Base-by-base conservation (phyloP, 768 basidiomycete species). In the Coprinopsis strossmayeri region DNA sequence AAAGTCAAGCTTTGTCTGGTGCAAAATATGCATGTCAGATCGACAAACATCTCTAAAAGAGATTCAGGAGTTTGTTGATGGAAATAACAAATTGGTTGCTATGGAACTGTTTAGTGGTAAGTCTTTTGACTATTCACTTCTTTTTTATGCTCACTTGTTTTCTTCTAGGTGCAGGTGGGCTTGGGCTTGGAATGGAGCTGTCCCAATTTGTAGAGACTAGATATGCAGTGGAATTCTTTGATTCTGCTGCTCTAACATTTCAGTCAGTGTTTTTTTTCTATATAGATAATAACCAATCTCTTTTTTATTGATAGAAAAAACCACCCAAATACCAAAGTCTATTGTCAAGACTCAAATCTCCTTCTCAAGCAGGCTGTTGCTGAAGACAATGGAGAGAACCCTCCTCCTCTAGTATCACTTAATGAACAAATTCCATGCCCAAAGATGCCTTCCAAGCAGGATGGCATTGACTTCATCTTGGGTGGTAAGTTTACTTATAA, bases 31-130 rank as follows among this genome's bases (percentile, higher is more conserved):
- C 52, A 55, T 45, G 7, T 3, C 25, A 57, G 1, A 63, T 64
- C 20, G 71, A 70, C 13, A 59, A 26, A 55, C 59, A 2, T 51
- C 48, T 20, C 50, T 74, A 2, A 48, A 62, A 13, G 57, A 65
- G 15, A 57, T 59, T 12, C 50, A 63, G 4, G 35, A 55, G 3
- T 64, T 76, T 7, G 55, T 67, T 3, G 48, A 59, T 17, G 61
- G 62, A 10, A 65, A 76, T 34, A 69, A 67, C 5, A 74, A 73
- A 18, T 62, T 88, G 18, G 66, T 71, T 46, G 80, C 79, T 1
- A 52, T 89, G 48, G 87, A 89, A 57, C 64, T 89, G 3, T 89
- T 87, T 55, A 72, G 77, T 59, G 87, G 84, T 84, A 57, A 46
- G 65, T 53, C 25, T 46, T 15, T 37, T 11, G 35, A 11, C 17